Conservation (phyloP, 2,329 filamentous ascomycete genomes). For the Neurospora sp. region DNA sequence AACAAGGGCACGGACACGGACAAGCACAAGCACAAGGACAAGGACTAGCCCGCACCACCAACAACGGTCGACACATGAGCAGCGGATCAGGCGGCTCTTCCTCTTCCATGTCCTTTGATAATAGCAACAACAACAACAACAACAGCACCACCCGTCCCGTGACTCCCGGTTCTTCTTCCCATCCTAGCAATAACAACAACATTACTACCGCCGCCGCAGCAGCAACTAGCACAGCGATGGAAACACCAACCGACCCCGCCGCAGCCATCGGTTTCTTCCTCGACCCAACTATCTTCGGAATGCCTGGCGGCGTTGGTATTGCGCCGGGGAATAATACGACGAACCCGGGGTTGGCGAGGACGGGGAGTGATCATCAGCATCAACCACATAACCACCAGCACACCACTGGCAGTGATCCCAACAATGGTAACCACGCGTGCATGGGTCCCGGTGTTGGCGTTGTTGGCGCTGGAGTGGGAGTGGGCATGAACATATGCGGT, state of each 20-base stretch:
- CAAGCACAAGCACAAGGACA: constrained; percentile 1
- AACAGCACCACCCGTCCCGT: constrained; percentile 26
- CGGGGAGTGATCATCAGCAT: not conserved
- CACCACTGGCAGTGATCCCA: not conserved
- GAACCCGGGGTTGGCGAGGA: not conserved
- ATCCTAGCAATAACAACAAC: not conserved
- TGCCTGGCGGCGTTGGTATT: not conserved
- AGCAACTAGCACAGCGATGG: not conserved
- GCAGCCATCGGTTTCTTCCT: not conserved
- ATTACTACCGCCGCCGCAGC: not conserved
- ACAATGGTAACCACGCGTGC: not conserved
- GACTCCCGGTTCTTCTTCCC: constrained; percentile 13
- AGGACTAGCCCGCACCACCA: constrained; percentile 12
- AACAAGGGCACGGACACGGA: not conserved
- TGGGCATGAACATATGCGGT: constrained; percentile 36
- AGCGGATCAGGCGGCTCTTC: constrained; percentile 33
- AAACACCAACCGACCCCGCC: not conserved
- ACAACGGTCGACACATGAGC: constrained; percentile 22
- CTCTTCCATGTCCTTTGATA: constrained; percentile 39
- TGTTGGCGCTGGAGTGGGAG: constrained; percentile 31
- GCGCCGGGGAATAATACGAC: not conserved
- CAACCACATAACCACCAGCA: not conserved
- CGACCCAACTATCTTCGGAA: not conserved
- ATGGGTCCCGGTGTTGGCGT: constrained; percentile 22
- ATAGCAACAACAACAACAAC: constrained; percentile 29